These are phyloP conservation scores for Suillus tomentosus DNA, from an alignment of 768 basidiomycete species.

Conservation along the genomic window DNA sequence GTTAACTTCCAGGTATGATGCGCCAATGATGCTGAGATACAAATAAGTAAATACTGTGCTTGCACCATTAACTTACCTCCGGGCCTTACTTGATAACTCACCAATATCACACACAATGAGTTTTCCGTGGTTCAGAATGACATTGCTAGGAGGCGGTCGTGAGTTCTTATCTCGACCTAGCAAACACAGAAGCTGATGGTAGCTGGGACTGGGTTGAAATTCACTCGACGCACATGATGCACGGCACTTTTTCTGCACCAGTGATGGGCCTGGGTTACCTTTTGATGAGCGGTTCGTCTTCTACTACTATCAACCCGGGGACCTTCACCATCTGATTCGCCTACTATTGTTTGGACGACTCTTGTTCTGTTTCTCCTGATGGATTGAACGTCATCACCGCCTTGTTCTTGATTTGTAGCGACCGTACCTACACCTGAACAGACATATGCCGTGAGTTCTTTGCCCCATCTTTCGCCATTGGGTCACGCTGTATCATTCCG, in stretches of 20 bases:
- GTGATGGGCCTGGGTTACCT: conserved; percentile 59
- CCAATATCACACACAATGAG: conserved; percentile 33
- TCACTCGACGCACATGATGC: conserved; percentile 1
- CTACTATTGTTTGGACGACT: conserved; percentile 14
- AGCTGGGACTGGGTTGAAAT: not conserved
- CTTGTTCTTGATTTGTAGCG: conserved; percentile 24
- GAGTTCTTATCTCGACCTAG: conserved; percentile 30
- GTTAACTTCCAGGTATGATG: conserved; percentile 2
- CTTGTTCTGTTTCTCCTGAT: not conserved
- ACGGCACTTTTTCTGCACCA: conserved; percentile 24
- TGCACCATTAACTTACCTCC: not conserved
- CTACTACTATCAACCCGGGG: conserved; percentile 15
- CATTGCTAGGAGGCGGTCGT: conserved; percentile 48
- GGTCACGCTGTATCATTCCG: not conserved
- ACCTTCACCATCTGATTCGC: conserved; percentile 13
- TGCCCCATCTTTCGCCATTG: not conserved
- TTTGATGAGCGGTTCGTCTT: conserved; percentile 57
- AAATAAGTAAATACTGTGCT: conserved; percentile 2
- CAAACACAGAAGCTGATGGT: not conserved
- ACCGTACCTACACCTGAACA: conserved; percentile 39
- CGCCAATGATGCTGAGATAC: conserved; percentile 6
- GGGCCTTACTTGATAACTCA: not conserved
- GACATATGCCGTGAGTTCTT: conserved; percentile 34
- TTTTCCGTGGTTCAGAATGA: conserved; percentile 62
- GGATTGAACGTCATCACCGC: conserved; percentile 1